Conservation (phyloP, 345 rosid species). For the Garcia nutans region DNA sequence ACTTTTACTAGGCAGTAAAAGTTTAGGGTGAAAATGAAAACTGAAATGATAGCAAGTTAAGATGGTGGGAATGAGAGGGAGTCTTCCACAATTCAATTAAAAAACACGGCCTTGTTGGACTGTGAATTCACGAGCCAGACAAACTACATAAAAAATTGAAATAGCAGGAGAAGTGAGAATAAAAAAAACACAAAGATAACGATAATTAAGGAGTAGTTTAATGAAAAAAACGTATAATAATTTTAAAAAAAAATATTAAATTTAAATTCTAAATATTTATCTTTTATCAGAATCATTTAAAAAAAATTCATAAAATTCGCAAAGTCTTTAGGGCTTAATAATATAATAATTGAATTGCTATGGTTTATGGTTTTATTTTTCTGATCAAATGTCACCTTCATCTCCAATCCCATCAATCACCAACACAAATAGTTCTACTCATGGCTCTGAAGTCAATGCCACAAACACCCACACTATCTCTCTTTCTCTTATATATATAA, state of each 20-base stretch:
- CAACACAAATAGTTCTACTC: constrained; percentile 13
- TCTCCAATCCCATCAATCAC: constrained; percentile 36
- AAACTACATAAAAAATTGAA: neutral
- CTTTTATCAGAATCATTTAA: too few relatives aligned
- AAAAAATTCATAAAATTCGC: too few relatives aligned
- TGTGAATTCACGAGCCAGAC: neutral
- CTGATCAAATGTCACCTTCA: constrained; percentile 20
- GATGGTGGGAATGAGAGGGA: neutral
- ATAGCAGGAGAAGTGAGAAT: neutral
- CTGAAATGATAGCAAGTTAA: too few relatives aligned
- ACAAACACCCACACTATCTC: neutral
- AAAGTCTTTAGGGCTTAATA: too few relatives aligned
- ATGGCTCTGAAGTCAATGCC: constrained; percentile 49
- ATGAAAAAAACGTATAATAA: too few relatives aligned
- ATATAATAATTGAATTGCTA: neutral
- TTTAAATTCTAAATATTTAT: too few relatives aligned
- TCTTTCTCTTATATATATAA: neutral
- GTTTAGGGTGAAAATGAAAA: too few relatives aligned
- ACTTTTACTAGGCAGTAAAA: too few relatives aligned
- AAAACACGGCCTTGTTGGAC: neutral
- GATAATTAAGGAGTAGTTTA: too few relatives aligned
- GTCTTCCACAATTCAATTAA: neutral
- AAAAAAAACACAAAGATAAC: too few relatives aligned
- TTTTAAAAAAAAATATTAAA: too few relatives aligned
- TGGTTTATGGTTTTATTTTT: neutral